Evolutionary conservation across 768 basidiomycete genomes (phyloP), one percentile per base, ranked within the genome.

Genomic region (Hericium coralloides): DNA sequence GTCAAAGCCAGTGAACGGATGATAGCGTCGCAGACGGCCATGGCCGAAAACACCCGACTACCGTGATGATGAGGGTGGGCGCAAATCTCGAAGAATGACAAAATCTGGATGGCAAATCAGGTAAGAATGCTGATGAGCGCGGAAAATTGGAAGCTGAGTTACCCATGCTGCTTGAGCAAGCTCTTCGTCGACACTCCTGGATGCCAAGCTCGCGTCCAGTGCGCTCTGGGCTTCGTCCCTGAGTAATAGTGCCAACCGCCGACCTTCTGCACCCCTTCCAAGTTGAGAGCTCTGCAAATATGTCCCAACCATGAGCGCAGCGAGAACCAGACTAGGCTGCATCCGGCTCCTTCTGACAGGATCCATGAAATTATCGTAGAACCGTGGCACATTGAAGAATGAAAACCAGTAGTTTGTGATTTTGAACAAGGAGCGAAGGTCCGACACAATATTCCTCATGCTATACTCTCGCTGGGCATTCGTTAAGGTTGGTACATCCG

Each of bases 81-180:
- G 59, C 81, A 87, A 56, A 87, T 69, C 66, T 89, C 86, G 59
- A 89, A 90, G 59, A 88, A 69, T 12, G 87, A 79, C 41, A 90
- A 68, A 38, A 91, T 68, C 87, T 89, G 56, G 36, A 53, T 61
- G 58, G 31, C 31, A 43, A 25, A 38, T 25, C 23, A 0, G 49
- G 12, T 22, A 10, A 22, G 59, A 45, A 45, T 8, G 6, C 7
- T 45, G 22, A 45, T 14, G 1, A 0, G n/a, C 25, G n/a, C 15
- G 5, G 15, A 39, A 12, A 41, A 48, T 8, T 12, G 15, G 8
- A 17, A 5, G 10, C 18, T 10, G 9, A 65, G 79, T 62, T 67
- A 88, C 87, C 84, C 84, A 90, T 55, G 85, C 83, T 38, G 87
- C 84, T 69, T 90, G 84, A 12, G 82, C 85, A 7, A 89, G 76